Evolutionary conservation across 2,329 filamentous ascomycete genomes (phyloP), one percentile per base, ranked within the genome.

Genomic region (Aspergillus cejpii): DNA sequence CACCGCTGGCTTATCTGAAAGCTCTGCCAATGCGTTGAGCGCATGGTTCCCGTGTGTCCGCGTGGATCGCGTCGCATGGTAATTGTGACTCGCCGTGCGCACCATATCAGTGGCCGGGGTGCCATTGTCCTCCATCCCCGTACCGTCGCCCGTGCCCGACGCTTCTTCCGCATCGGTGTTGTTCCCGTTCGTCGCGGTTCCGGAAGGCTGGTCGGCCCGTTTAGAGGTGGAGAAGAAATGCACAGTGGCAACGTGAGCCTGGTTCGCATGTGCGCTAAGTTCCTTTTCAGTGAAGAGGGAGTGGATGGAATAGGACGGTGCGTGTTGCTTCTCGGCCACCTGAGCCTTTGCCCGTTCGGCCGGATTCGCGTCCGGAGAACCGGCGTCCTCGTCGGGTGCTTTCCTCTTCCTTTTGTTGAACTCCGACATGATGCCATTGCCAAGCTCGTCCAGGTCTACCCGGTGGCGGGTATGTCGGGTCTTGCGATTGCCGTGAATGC

Each of bases 231-330:
- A 73, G 61, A 83, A 81, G 64, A 73, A 74, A 50, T 74, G 70
- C 3, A 76, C 72, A 1, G 81, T 76, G 4, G 79, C 79, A 23
- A 77, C 70, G 40, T 79, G 77, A 2, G 80, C 80, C 37, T 75
- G 73, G 54, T 81, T 80, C 48, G 78, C 79, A 44, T 79, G 77
- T 60, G 79, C 70, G 41, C 74, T 75, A 42, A 84, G 73, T 61
- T 84, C 80, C 66, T 83, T 83, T 49, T 84, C 80, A 2, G 79
- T 83, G 59, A 84, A 84, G 12, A 84, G 70, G n/a, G 75, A 74
- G 44, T 82, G 74, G 45, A 84, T 74, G 6, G 77, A 80, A 63
- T 81, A 82, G 3, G 74, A 70, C 1, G 78, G 71, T 6, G 78
- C 75, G 50, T 77, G 74, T 53, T 78, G 77, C 51, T 83, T 78